Evolutionary conservation across 352 stramenopile species (phyloP).

Genomic region (Globisporangium recalcitrans): DNA sequence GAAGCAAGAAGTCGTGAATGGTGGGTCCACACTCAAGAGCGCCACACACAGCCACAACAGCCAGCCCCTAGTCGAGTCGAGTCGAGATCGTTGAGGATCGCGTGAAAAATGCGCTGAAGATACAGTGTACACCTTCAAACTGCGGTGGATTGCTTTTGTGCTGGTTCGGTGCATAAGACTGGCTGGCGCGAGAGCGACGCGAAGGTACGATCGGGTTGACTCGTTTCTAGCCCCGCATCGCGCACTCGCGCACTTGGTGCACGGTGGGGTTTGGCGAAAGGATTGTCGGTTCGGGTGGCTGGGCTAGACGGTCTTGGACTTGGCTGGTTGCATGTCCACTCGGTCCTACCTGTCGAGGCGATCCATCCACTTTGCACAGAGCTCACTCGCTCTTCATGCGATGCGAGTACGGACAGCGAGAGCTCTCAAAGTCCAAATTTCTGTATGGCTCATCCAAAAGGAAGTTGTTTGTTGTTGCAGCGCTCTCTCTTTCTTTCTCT

Average conservation of each 20-base stretch:
- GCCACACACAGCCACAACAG: background rate
- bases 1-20: no score
- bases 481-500: background rate
- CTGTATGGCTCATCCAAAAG: no score
- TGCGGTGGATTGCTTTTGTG: background rate
- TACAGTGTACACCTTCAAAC: background rate
- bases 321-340: no score
- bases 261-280: background rate
- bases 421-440: no score
- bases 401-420: no score
- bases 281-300: background rate
- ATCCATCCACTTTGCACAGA: no score
- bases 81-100: background rate
- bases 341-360: no score
- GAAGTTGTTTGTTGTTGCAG: no score
- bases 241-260: background rate
- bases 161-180: background rate
- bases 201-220: background rate
- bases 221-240: background rate
- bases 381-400: no score
- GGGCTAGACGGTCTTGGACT: no score
- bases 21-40: background rate
- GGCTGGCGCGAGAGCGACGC: background rate
- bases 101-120: background rate
- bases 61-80: no score